Percentiles rank a stretch among this genome's conserved stretches.
Conservation (phyloP, 1,284 basidiomycete species). For the Cutaneotrichosporon mucoides region DNA sequence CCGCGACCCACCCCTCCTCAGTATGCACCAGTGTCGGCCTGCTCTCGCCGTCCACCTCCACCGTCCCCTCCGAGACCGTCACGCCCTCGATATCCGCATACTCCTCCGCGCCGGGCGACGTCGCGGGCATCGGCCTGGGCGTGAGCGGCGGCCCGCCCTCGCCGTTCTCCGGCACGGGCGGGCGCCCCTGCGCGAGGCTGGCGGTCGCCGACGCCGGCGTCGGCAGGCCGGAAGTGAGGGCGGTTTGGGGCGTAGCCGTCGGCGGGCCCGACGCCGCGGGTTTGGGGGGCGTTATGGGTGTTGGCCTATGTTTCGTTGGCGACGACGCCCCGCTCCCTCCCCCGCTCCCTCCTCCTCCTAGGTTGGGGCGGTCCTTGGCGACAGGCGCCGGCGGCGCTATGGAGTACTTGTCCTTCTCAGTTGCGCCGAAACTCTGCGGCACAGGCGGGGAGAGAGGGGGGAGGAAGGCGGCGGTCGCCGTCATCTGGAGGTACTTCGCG, state of each 20-base stretch:
- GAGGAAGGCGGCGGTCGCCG: slow-evolving; percentile 76
- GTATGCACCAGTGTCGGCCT: slow-evolving; percentile 55
- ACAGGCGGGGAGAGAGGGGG: slow-evolving; percentile 61
- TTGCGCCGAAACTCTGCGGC: background rate
- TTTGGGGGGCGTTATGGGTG: background rate
- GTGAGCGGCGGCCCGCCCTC: slow-evolving; percentile 25
- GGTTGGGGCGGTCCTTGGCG: slow-evolving; percentile 1
- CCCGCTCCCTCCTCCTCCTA: too few species aligned
- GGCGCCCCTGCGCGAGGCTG: background rate
- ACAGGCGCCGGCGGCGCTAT: background rate
- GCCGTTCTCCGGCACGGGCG: background rate
- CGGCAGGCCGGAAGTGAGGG: background rate
- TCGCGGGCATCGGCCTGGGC: slow-evolving; percentile 49
- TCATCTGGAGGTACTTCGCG: slow-evolving; percentile 54
- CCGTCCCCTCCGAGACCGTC: slow-evolving; percentile 54
- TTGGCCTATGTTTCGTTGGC: background rate
- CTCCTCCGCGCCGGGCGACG: slow-evolving; percentile 62
- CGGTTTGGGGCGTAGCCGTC: background rate
- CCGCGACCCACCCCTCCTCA: slow-evolving; percentile 63
- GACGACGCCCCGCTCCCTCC: background rate
- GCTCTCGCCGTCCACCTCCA: slow-evolving; percentile 40
- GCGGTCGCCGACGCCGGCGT: background rate
- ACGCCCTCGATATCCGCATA: slow-evolving; percentile 75
- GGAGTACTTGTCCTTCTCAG: slow-evolving; percentile 2
- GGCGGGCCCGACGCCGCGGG: background rate